These are phyloP conservation scores for Aspergillus glaucus DNA, from an alignment of 2,329 filamentous ascomycete species.

Conservation along the genomic window DNA sequence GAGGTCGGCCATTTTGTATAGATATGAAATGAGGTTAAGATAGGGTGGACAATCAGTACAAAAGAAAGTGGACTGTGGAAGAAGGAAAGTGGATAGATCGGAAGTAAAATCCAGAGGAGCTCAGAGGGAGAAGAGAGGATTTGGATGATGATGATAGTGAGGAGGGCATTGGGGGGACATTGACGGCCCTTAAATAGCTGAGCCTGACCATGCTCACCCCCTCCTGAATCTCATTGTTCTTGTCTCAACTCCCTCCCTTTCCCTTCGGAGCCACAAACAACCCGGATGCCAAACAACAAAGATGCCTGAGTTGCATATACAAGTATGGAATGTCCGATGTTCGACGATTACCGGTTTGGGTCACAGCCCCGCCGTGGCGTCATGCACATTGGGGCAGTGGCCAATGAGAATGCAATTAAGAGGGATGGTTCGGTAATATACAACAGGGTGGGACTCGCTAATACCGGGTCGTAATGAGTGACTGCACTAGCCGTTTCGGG, in stretches of 20 bases:
- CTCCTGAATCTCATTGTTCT: background rate
- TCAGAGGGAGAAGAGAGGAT: background rate
- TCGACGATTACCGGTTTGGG: background rate
- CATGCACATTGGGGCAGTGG: background rate
- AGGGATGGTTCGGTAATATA: background rate
- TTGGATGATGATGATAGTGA: background rate
- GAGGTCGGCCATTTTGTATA: constrained; percentile 25
- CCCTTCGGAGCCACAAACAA: background rate
- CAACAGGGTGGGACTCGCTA: background rate
- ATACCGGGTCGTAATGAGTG: no score
- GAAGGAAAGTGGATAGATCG: background rate
- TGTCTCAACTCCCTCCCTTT: no score
- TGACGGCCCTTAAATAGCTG: background rate
- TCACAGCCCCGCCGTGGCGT: constrained; percentile 1
- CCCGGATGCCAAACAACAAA: no score
- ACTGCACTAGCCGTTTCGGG: no score
- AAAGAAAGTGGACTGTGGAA: background rate
- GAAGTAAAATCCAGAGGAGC: background rate
- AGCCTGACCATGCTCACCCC: background rate
- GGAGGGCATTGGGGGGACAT: background rate
- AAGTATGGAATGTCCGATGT: no score
- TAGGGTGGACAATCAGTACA: background rate
- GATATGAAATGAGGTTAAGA: constrained; percentile 6
- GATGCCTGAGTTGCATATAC: no score
- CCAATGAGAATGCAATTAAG: background rate